phyloP scores from a whole-genome alignment of 805 yeast species.

The Candida berthetii region DNA sequence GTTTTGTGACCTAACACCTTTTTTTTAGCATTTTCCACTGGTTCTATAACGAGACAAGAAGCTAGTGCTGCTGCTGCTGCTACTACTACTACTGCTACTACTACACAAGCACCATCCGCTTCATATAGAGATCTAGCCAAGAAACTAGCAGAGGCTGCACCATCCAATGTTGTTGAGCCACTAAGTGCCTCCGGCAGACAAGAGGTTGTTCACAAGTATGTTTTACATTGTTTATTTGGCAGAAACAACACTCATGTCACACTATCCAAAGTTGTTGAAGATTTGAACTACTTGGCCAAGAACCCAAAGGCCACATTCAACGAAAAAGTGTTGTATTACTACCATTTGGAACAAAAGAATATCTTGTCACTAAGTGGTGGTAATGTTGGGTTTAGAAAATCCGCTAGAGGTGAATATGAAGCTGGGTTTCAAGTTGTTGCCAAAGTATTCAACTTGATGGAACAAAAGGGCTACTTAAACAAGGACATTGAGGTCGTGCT shows the following conservation, averaged over 20 bases:
- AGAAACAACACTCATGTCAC: conserved; percentile 82
- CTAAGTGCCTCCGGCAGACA: conserved; percentile 5
- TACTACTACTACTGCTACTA: too few species aligned
- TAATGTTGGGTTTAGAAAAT: conserved; percentile 79
- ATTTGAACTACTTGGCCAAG: conserved; percentile 47
- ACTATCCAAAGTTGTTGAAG: conserved; percentile 64
- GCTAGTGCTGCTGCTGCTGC: conserved; percentile 6
- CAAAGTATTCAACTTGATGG: conserved; percentile 64
- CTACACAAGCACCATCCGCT: conserved; percentile 3
- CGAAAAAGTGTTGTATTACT: conserved; percentile 69
- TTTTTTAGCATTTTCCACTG: conserved; percentile 2
- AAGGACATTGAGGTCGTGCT: conserved; percentile 71
- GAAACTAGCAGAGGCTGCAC: background rate
- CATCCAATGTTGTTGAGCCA: conserved; percentile 10
- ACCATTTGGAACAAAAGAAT: conserved; percentile 74
- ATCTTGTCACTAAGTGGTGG: conserved; percentile 73
- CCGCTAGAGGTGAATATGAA: conserved; percentile 89
- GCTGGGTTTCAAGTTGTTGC: conserved; percentile 84
- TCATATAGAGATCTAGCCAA: conserved; percentile 4
- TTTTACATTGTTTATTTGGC: conserved; percentile 69
- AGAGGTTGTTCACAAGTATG: conserved; percentile 49
- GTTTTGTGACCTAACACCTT: too few species aligned
- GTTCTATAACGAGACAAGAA: conserved; percentile 4
- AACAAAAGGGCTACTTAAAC: conserved; percentile 49
- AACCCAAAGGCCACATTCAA: conserved; percentile 52